These are phyloP conservation scores for Kwoniella dejecticola DNA, from an alignment of 768 basidiomycete species.

Conservation along the genomic window DNA sequence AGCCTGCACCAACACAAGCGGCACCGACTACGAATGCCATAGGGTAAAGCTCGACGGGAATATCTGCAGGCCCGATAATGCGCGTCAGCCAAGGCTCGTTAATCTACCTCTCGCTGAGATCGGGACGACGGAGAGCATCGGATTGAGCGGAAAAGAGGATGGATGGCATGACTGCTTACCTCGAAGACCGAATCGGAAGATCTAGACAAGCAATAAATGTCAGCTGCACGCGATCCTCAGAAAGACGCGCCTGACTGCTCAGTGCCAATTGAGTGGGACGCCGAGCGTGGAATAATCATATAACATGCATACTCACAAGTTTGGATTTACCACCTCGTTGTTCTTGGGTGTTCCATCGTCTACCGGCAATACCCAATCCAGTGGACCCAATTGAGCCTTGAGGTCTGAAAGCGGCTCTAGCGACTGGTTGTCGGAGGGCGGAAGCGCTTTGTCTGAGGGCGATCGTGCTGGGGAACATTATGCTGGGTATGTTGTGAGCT, in stretches of 20 bases:
- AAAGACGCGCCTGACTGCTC: too few species aligned
- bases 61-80: slow-evolving; percentile 31
- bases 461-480: slow-evolving; percentile 33
- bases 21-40: slow-evolving; percentile 52
- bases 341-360: slow-evolving; percentile 38
- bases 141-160: background rate
- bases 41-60: slow-evolving; percentile 55
- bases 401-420: slow-evolving; percentile 4
- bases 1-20: slow-evolving; percentile 47
- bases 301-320: slow-evolving; percentile 42
- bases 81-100: background rate
- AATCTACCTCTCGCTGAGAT: too few species aligned
- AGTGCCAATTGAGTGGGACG: too few species aligned
- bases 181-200: slow-evolving; percentile 52
- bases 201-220: slow-evolving; percentile 17
- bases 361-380: slow-evolving; percentile 28
- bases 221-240: background rate
- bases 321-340: slow-evolving; percentile 49
- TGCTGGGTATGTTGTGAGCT: slow-evolving; percentile 3
- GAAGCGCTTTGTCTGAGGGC: slow-evolving; percentile 27
- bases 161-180: slow-evolving; percentile 29
- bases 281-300: background rate
- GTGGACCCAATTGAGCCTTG: slow-evolving; percentile 2
- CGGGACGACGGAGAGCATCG: background rate
- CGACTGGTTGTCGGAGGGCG: slow-evolving; percentile 22